phyloP scores from a whole-genome alignment of 2,329 filamentous ascomycete species.

The Pseudogymnoascus sp. region DNA sequence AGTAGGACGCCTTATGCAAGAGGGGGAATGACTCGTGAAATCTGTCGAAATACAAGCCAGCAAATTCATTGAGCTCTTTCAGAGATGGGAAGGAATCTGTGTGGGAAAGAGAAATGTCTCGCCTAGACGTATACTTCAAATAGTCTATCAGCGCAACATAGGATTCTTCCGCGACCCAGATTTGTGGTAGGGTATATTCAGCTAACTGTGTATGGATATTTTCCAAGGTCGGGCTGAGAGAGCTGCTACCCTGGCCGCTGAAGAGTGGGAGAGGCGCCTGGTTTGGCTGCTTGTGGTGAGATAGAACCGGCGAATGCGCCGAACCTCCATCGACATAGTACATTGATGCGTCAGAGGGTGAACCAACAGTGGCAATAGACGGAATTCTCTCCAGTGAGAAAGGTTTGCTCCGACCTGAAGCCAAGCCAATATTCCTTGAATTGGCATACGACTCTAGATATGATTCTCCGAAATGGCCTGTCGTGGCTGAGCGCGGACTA shows the following conservation, averaged over 20 bases:
- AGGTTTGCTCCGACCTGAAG: neutral
- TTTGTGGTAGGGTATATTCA: conserved; percentile 5
- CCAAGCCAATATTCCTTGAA: neutral
- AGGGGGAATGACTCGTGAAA: conserved; percentile 11
- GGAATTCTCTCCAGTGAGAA: neutral
- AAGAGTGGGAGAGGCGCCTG: neutral
- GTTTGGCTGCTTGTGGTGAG: neutral
- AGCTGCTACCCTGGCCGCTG: neutral
- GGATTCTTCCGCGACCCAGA: conserved; percentile 6
- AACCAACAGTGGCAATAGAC: neutral
- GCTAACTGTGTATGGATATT: neutral
- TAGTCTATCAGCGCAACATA: conserved; percentile 6
- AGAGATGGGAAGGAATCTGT: conserved; percentile 5
- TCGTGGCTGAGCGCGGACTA: neutral
- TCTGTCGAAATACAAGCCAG: conserved; percentile 11
- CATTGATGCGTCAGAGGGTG: conserved; percentile 4
- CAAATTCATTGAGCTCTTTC: conserved; percentile 10
- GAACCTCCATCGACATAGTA: conserved; percentile 5
- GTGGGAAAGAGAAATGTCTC: neutral
- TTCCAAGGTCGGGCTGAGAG: conserved; percentile 3
- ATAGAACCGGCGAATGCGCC: neutral
- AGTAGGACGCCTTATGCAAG: conserved; percentile 10
- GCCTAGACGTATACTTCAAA: neutral
- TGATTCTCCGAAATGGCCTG: neutral
- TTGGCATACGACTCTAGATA: neutral